Conservation (phyloP, 78 protist genomes). For the Anaeramoeba flamelloides region DNA sequence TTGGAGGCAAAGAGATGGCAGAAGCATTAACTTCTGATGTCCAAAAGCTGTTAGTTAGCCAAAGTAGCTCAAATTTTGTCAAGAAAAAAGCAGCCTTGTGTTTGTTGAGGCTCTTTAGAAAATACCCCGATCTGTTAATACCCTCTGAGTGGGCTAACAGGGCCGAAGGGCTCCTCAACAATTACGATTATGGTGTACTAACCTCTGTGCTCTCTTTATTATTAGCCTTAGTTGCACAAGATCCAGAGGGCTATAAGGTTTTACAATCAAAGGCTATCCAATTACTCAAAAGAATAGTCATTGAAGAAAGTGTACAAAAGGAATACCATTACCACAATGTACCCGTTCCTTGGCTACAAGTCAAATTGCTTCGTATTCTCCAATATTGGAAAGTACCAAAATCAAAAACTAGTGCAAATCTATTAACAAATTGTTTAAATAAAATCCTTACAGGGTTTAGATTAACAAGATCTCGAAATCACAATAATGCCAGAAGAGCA, state of each 20-base stretch:
- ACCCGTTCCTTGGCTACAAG: constrained; percentile 83
- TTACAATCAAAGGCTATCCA: constrained; percentile 21
- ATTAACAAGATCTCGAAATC: constrained; percentile 38
- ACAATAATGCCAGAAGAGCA: constrained; percentile 62
- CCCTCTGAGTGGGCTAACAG: constrained; percentile 14
- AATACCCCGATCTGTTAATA: constrained; percentile 39
- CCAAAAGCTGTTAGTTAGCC: constrained; percentile 45
- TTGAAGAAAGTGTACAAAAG: constrained; percentile 33
- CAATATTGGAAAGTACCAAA: constrained; percentile 65
- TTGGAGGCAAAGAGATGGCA: constrained; percentile 80
- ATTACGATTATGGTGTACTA: constrained; percentile 47
- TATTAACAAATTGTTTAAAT: constrained; percentile 20
- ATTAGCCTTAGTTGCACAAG: neutral
- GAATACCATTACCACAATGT: constrained; percentile 78
- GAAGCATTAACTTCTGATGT: constrained; percentile 66
- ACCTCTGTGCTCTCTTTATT: constrained; percentile 44
- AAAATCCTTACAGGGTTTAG: constrained; percentile 45
- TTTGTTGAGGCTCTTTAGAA: constrained; percentile 69
- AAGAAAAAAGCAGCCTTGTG: constrained; percentile 73
- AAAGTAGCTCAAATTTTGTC: no score
- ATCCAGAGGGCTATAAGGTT: constrained; percentile 2
- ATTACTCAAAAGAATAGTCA: constrained; percentile 26
- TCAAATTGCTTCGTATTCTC: constrained; percentile 69
- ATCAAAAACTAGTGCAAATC: no score
- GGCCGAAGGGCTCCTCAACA: constrained; percentile 44